phyloP scores from a whole-genome alignment of 2,329 filamentous ascomycete genomes.

The Arthrobotrys sinensis region DNA sequence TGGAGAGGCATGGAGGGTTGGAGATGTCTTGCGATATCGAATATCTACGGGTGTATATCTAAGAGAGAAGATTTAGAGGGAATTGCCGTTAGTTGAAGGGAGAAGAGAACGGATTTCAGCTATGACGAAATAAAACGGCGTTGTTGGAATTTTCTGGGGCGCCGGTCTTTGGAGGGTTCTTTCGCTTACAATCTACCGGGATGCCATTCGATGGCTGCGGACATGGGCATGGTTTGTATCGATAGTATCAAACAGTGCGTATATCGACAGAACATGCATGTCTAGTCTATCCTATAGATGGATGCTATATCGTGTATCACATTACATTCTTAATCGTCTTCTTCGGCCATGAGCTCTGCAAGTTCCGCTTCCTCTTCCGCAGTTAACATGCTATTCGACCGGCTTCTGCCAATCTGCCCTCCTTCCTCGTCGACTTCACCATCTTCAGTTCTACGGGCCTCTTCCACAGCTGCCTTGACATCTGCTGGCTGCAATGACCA shows the following conservation, averaged over 20 bases:
- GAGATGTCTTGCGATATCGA: constrained; percentile 4
- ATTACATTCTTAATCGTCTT: constrained; percentile 68
- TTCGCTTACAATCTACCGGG: constrained; percentile 82
- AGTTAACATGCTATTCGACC: constrained; percentile 74
- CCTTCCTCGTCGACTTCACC: constrained; percentile 70
- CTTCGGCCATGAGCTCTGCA: constrained; percentile 88
- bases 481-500: constrained; percentile 81
- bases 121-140: constrained; percentile 25
- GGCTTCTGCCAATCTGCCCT: constrained; percentile 70
- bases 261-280: no score
- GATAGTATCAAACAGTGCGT: not conserved
- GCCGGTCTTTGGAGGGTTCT: constrained; percentile 74
- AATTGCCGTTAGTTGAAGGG: not conserved
- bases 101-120: not conserved
- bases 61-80: not conserved
- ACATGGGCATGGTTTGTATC: not conserved
- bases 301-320: not conserved
- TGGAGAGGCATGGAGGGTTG: constrained; percentile 9
- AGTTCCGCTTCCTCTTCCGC: constrained; percentile 94
- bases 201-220: constrained; percentile 24
- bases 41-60: not conserved
- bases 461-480: constrained; percentile 71
- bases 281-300: no score
- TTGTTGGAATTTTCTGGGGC: constrained; percentile 13
- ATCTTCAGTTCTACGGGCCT: constrained; percentile 63